These are phyloP conservation scores for Hypoxylon perforatum DNA, from an alignment of 495 filamentous ascomycete genomes.

Conservation along the genomic window DNA sequence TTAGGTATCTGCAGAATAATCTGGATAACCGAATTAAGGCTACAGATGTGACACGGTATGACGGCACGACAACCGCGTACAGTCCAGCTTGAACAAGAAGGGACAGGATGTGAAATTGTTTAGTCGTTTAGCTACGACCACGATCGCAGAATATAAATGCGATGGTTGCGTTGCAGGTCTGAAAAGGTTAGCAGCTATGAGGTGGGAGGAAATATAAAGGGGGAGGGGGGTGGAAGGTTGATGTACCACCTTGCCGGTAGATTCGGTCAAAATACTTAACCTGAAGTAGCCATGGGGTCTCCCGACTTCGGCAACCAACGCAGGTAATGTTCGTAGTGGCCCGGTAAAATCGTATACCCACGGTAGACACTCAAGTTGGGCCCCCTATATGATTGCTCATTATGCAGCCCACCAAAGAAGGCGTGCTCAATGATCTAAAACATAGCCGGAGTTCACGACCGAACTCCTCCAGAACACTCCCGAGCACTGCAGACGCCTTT, in stretches of 20 bases:
- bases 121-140: background rate
- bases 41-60: conserved; percentile 24
- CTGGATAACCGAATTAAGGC: conserved; percentile 17
- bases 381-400: conserved; percentile 24
- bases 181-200: conserved; percentile 23
- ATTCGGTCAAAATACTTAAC: conserved; percentile 16
- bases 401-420: conserved; percentile 9
- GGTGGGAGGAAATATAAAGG: conserved; percentile 2
- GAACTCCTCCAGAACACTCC: conserved; percentile 1
- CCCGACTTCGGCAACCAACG: conserved; percentile 35
- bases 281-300: conserved; percentile 9
- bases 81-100: conserved; percentile 8
- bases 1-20: background rate
- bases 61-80: conserved; percentile 31
- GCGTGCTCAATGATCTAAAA: conserved; percentile 9
- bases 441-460: conserved; percentile 22
- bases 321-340: background rate
- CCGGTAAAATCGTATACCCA: background rate
- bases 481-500: conserved; percentile 6
- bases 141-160: conserved; percentile 1
- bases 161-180: conserved; percentile 11
- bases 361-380: conserved; percentile 12
- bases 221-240: conserved; percentile 14
- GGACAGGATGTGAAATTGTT: background rate
- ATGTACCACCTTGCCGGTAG: conserved; percentile 33